Evolutionary conservation across 148 eudicot genomes (phyloP), one percentile per base, ranked within the genome.

Genomic region (Cornus kousa): DNA sequence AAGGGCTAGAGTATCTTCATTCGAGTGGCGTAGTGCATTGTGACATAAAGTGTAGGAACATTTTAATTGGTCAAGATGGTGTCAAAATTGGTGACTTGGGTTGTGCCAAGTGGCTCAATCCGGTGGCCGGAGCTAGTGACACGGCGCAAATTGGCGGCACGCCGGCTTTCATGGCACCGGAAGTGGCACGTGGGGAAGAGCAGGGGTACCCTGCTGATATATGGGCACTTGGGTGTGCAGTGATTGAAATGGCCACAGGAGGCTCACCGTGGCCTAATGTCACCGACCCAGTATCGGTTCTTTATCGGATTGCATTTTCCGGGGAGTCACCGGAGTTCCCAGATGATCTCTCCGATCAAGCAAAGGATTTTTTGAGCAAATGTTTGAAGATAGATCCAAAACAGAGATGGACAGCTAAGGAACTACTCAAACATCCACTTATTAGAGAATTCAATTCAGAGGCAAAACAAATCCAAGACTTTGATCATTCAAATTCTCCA

Each of bases 71-170:
- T 17, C 69, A 70, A 7, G 16, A 16, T 37, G 87, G 89, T 50
- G 91, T 74, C 22, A 88, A 92, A 71, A 80, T 94, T 14, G 91
- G 91, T 1, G 97, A 94, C 33, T 89, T 94, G 9, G 98, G 98
- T 14, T 89, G 91, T 75, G 90, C 97, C 35, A 90, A 53, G 80
- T 62, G 85, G 80, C 68, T 78, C 9, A 71, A 71, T 64, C 81
- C 76, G 32, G 81, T 37, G 80, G 77, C 78, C 10, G 7, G 14
- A 7, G 4, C 16, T 55, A 19, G 24, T 20, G 79, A 23, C 17
- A 28, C 70, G 39, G 79, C 35, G 31, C 77, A n/a, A n/a, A 71
- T 89, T 20, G 76, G 86, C 64, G 96, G 96, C 73, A 94, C 96
- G 14, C 97, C 97, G 0, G 71, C 85, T 86, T 92, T 86, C 81